Evolutionary conservation across 179 eudicot genomes (phyloP).

Genomic region (Kewa caespitosa): DNA sequence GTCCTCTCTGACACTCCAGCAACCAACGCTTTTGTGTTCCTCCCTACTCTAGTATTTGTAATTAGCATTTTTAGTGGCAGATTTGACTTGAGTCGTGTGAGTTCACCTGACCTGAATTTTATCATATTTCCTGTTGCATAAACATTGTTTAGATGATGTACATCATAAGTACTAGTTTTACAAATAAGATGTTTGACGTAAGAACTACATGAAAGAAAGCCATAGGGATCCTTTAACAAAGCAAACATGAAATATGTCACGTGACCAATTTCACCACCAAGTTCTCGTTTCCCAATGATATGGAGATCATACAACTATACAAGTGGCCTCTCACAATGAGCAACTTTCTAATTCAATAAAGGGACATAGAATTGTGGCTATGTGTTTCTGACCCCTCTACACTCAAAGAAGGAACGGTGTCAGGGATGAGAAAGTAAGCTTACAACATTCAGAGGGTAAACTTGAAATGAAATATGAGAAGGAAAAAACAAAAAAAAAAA

Average conservation of each 20-base stretch:
- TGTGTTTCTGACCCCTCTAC: neutral
- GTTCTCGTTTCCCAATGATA: neutral
- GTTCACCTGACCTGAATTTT: conserved; percentile 73
- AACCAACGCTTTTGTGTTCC: conserved; percentile 93
- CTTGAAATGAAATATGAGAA: no score
- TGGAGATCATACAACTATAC: neutral
- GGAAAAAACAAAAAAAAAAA: no score
- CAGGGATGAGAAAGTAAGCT: neutral
- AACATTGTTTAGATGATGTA: conserved; percentile 5
- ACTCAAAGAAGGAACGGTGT: neutral
- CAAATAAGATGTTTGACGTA: neutral
- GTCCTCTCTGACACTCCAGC: conserved; percentile 85
- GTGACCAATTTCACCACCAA: no score
- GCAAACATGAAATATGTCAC: neutral
- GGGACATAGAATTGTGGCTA: neutral
- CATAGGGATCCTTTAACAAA: neutral
- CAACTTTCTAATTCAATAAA: neutral
- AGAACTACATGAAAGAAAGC: conserved; percentile 1
- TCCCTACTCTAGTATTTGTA: conserved; percentile 87
- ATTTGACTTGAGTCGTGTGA: conserved; percentile 67
- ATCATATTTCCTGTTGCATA: conserved; percentile 77
- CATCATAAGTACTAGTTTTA: neutral
- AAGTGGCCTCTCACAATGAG: neutral
- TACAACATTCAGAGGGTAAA: neutral
- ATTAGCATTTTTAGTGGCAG: conserved; percentile 80